Conservation (phyloP, 192 early-diverging fungal genomes). For the Coemansia sp. region DNA sequence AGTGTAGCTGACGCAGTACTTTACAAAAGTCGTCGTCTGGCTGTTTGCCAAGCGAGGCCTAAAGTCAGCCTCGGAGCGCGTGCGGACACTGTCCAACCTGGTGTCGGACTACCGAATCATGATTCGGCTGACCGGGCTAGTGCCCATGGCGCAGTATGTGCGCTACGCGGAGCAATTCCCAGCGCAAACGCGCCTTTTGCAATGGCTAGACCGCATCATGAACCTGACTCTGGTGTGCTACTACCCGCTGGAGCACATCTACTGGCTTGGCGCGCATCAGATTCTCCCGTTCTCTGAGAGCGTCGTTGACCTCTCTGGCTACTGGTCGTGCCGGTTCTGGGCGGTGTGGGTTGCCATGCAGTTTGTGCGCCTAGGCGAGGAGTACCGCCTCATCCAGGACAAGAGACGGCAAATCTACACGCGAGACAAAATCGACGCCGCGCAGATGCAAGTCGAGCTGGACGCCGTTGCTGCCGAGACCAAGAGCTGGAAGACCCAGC, state of each 20-base stretch:
- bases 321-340: constrained; percentile 98
- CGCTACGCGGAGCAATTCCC: constrained; percentile 72
- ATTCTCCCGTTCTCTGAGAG: constrained; percentile 72
- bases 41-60: constrained; percentile 58
- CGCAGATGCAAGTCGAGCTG: constrained; percentile 65
- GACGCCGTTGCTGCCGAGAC: constrained; percentile 56
- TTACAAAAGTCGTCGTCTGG: constrained; percentile 87
- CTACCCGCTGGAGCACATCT: constrained; percentile 95
- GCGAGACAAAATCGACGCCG: constrained; percentile 61
- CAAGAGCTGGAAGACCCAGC: constrained; percentile 65
- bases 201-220: constrained; percentile 77
- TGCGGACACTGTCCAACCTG: constrained; percentile 79
- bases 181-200: constrained; percentile 59
- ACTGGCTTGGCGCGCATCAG: constrained; percentile 88
- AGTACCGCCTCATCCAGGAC: constrained; percentile 58
- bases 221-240: constrained; percentile 83
- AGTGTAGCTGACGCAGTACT: constrained; percentile 82
- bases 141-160: constrained; percentile 88
- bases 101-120: constrained; percentile 90
- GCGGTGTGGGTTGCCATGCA: constrained; percentile 88
- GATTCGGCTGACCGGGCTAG: constrained; percentile 77
- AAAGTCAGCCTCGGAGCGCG: constrained; percentile 63
- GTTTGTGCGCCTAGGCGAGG: constrained; percentile 74
- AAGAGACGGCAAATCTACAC: constrained; percentile 51
- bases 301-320: constrained; percentile 71